Evolutionary conservation across 306 rosid species (phyloP), one percentile per base, ranked within the genome.

Genomic region (Cajanus cajan): DNA sequence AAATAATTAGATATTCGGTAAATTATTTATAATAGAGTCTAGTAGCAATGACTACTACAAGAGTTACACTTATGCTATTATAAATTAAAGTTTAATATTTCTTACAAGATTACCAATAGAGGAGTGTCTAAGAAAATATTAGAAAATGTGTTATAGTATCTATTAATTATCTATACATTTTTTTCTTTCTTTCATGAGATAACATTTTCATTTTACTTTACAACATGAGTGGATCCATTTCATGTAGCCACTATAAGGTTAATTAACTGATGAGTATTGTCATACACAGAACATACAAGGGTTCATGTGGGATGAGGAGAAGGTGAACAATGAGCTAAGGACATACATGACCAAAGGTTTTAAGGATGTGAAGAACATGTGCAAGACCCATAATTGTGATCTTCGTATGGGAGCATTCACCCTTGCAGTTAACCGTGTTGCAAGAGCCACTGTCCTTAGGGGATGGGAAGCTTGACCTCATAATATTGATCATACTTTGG

Each of bases 341-440:
- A 87, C 57, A 5, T 91, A 91, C 89, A 95, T 95, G 98, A 91
- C 85, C 4, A 85, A 8, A 8, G 98, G 94, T 13, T 95, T 95
- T 84, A 91, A 89, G 78, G 86, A 90, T 86, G 90, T 95, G 59
- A 95, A 91, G 87, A 89, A 90, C 4, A 95, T 92, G 97, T 95
- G 98, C 87, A 82, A 83, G 55, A 85, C 96, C 4, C 92, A 92
- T 64, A 79, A 81, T 1, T 95, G 98, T 41, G 93, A 91, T 54
- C 93, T 93, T 74, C 90, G 98, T 7, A 95, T 95, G 98, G 98
- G 98, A 61, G 98, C 98, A 25, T 95, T 95, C 82, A 91, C 93
- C 33, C 87, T 93, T 0, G 98, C 87, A 13, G 97, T 93, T 62
- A 90, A 89, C 73, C 95, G 98, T 44, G 98, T 95, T 2, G 97